Evolutionary conservation across 2,329 filamentous ascomycete species (phyloP), one percentile per base, ranked within the genome.

Genomic region (Cryphonectria carpinicola): DNA sequence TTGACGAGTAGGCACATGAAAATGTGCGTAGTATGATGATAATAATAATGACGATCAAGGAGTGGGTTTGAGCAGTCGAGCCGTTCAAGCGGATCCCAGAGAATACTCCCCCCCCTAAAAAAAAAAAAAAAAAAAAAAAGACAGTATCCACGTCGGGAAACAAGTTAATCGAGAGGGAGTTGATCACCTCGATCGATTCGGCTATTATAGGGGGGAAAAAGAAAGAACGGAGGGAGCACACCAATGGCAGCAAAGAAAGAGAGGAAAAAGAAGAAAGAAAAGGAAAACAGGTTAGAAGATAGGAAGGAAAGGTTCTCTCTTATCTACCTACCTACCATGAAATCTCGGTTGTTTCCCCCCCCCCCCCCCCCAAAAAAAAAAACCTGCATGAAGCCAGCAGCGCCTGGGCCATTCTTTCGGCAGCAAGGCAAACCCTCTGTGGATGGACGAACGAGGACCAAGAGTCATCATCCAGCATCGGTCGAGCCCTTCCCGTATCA

Each of bases 1-100:
- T 19, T 62, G 62, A n/a, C 46, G 54, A 19, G 66, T 54, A 25
- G 69, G 41, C 5, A 28, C 69, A 70, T 70, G 54, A 64, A 67
- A 62, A 17, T n/a, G 25, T 62, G 25, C 39, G 62, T 52, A 28
- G 62, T 46, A 32, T 41, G 37, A 58, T 39, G 41, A 43, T 41
- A 54, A 62, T 19, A 10, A 61, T 7, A 35, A 35, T 41, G 61
- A 62, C 28, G 17, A 61, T 14, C 28, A 41, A 54, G 54, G 41
- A 46, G 52, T 46, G 46, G 2, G 22, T 49, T 54, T 22, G 68
- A 69, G 35, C 49, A 32, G 37, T 22, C 25, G 35, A 54, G 60
- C 39, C 60, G 54, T 8, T 56, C 13, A 25, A 32, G n/a, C 49
- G 19, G 52, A 28, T 28, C 4, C 11, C 25, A 62, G 43, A 43